These are phyloP conservation scores for Grigorovia transvaalensis DNA, from an alignment of 805 yeast genomes.

Conservation along the genomic window DNA sequence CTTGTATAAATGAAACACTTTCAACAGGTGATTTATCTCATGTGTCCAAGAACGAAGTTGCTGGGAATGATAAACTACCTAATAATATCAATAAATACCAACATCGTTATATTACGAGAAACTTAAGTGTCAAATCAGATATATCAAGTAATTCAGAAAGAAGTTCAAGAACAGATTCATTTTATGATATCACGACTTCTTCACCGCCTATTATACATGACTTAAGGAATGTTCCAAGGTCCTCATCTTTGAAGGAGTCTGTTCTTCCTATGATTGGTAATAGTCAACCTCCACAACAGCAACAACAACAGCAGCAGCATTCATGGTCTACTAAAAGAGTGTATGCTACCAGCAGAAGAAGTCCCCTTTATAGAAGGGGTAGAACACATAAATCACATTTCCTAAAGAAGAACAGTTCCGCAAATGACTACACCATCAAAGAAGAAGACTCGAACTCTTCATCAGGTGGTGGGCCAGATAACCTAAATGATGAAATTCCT, in stretches of 20 bases:
- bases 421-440: constrained; percentile 22
- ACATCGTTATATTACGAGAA: constrained; percentile 24
- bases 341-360: constrained; percentile 9
- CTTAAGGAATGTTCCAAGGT: neutral
- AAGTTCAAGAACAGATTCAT: constrained; percentile 32
- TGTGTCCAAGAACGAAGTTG: neutral
- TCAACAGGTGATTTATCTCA: constrained; percentile 6
- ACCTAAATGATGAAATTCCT: neutral
- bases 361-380: constrained; percentile 10
- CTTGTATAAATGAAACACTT: constrained; percentile 3
- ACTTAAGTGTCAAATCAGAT: constrained; percentile 29
- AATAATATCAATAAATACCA: neutral
- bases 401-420: constrained; percentile 10
- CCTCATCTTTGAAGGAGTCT: constrained; percentile 11
- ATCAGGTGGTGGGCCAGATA: neutral
- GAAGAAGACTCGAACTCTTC: constrained; percentile 23
- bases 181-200: constrained; percentile 31
- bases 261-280: constrained; percentile 17
- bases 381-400: constrained; percentile 17
- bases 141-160: constrained; percentile 32
- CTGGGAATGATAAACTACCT: neutral
- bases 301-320: constrained; percentile 7
- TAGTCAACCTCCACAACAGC: constrained; percentile 3
- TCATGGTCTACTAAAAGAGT: constrained; percentile 8
- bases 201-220: constrained; percentile 14